Evolutionary conservation across 331 rosid genomes (phyloP).

Genomic region (Ulmus americana): DNA sequence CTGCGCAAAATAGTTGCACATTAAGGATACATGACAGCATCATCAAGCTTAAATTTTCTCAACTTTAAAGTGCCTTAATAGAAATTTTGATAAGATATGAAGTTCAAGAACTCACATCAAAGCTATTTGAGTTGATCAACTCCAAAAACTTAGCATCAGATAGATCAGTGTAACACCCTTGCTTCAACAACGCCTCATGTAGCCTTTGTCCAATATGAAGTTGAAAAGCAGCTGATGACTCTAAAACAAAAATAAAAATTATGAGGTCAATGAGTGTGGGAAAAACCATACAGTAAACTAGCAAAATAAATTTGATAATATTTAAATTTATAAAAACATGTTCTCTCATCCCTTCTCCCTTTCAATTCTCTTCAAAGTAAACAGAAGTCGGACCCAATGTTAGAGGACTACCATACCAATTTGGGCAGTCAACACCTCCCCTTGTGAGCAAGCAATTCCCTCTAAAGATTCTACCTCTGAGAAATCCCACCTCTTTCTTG

Average conservation of each 20-base stretch:
- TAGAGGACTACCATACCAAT: slow-evolving; percentile 18
- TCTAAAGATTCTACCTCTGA: slow-evolving; percentile 40
- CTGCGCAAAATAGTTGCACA: slow-evolving; percentile 43
- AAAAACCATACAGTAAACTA: slow-evolving; percentile 12
- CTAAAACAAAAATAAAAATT: slow-evolving; percentile 32
- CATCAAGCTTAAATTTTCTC: slow-evolving; percentile 1
- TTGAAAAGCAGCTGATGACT: slow-evolving; percentile 33
- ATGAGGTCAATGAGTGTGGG: slow-evolving; percentile 22
- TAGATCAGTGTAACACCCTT: slow-evolving; percentile 42
- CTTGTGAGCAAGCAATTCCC: slow-evolving; percentile 23
- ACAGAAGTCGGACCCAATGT: slow-evolving; percentile 34
- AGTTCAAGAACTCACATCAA: slow-evolving; percentile 54
- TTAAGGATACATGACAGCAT: slow-evolving; percentile 24
- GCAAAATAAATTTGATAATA: neutral
- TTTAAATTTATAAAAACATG: neutral
- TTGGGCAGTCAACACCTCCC: slow-evolving; percentile 12
- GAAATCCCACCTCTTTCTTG: slow-evolving; percentile 65
- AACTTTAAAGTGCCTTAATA: slow-evolving; percentile 6
- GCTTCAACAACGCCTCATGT: slow-evolving; percentile 39
- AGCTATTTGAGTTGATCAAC: slow-evolving; percentile 52
- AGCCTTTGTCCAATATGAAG: slow-evolving; percentile 22
- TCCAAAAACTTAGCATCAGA: slow-evolving; percentile 56
- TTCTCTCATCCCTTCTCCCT: neutral
- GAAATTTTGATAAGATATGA: slow-evolving; percentile 17
- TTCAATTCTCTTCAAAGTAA: neutral